Conservation (phyloP, 345 rosid genomes). For the Xanthoceras sorbifolium region DNA sequence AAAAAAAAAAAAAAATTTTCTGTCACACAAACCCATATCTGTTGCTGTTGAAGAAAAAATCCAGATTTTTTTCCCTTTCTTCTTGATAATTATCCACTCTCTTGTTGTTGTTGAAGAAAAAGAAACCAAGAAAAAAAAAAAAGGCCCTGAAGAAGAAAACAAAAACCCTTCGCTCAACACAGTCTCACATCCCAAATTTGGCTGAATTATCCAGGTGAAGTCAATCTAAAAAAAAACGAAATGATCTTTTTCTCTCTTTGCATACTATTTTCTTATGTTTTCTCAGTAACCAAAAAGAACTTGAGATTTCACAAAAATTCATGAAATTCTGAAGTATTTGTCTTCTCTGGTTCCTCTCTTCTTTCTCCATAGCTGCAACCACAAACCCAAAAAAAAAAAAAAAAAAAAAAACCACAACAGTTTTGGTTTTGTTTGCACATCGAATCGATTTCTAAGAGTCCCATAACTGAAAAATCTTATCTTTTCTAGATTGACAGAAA, state of each 20-base stretch:
- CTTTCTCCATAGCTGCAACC: slow-evolving; percentile 44
- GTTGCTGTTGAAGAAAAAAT: too few species aligned
- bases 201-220: background rate
- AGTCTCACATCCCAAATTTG: background rate
- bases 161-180: background rate
- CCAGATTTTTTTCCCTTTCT: too few species aligned
- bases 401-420: background rate
- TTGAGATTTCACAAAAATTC: background rate
- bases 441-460: background rate
- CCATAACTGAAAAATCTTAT: background rate
- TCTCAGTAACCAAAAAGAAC: slow-evolving; percentile 19
- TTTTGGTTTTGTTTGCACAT: background rate
- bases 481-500: background rate
- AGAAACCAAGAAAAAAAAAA: too few species aligned
- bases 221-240: background rate
- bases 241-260: background rate
- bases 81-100: background rate
- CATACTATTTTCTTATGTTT: slow-evolving; percentile 3
- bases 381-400: background rate
- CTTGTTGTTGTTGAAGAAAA: background rate
- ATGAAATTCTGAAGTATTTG: background rate
- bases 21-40: too few species aligned
- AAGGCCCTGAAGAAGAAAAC: background rate
- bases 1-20: too few species aligned
- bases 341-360: slow-evolving; percentile 43